phyloP scores from a whole-genome alignment of 805 yeast species.

The Clavispora carvajalis region DNA sequence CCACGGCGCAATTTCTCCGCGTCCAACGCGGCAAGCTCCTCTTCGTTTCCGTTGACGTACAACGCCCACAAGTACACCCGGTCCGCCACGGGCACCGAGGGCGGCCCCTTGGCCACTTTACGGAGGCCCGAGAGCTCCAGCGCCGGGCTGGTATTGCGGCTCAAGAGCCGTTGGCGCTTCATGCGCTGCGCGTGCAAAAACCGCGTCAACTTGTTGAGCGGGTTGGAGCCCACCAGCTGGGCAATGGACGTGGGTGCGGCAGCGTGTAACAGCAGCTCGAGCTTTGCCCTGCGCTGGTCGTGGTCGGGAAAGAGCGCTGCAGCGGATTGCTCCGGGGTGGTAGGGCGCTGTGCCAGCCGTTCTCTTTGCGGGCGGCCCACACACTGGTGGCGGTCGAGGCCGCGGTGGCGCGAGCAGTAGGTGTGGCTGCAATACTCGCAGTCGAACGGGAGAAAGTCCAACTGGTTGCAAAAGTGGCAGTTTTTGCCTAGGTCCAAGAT shows the following conservation, averaged over 20 bases:
- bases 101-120: conserved; percentile 49
- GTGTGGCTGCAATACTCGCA: conserved; percentile 45
- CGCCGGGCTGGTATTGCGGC: conserved; percentile 8
- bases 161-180: conserved; percentile 11
- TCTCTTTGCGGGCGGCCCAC: conserved; percentile 4
- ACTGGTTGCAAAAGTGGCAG: conserved; percentile 45
- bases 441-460: conserved; percentile 55
- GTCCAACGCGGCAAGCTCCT: conserved; percentile 21
- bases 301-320: conserved; percentile 50
- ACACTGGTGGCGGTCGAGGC: conserved; percentile 30
- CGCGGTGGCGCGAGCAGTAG: conserved; percentile 49
- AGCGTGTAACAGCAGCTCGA: conserved; percentile 22
- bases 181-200: conserved; percentile 12
- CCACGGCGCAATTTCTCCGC: conserved; percentile 25
- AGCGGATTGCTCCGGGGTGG: conserved; percentile 30
- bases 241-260: conserved; percentile 22
- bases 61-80: conserved; percentile 47
- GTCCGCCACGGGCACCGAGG: conserved; percentile 37
- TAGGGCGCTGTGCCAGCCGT: conserved; percentile 11
- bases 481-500: conserved; percentile 55
- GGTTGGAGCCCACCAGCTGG: conserved; percentile 5
- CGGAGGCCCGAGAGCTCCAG: conserved; percentile 37
- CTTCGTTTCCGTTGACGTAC: conserved; percentile 31
- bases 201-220: conserved; percentile 14
- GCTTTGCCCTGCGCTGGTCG: conserved; percentile 31